Evolutionary conservation across 2,329 filamentous ascomycete genomes (phyloP), one percentile per base, ranked within the genome.

Genomic region (Aspergillus jensenii): DNA sequence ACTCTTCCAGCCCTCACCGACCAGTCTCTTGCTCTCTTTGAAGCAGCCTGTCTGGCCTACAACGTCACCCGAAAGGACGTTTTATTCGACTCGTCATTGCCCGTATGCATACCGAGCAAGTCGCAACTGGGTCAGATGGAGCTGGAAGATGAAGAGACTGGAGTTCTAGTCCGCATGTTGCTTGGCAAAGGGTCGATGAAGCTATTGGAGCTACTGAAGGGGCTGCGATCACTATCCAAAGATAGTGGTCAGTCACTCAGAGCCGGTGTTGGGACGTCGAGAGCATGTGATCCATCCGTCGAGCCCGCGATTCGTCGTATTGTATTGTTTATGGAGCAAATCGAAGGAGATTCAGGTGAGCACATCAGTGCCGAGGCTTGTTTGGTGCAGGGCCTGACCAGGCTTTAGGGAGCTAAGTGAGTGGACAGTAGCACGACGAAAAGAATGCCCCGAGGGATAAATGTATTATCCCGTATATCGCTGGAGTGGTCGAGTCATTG

Each of bases 1-100:
- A 78, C 76, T 2, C 64, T 81, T 21, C 77, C 77, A 3, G 67
- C 75, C 2, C 65, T 79, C 2, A 58, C 68, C 6, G 76, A 80
- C 39, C 64, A 67, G 21, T 71, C 66, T 47, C 60, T 71, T 6
- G 61, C 63, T 3, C 59, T 71, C 4, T 64, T 69, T 37, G 67
- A 71, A 39, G 68, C 66, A 0, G 59, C 65, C 7, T 69, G 68
- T 41, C 55, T 64, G 14, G 63, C 68, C 7, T 71, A 71, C 55
- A 61, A 60, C 11, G 63, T 70, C 37, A 62, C 59, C 12, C 61
- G 60, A 11, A 63, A 64, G 19, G 64, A 63, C 23, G 53, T 50
- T 5, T 53, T 69, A 7, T 68, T 71, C 31, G 67, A 71, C 21
- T 52, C 64, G 2, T 56, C 56, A 4, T 40, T 65, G 5, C 59